Conservation (phyloP, 495 filamentous ascomycete species). For the Podospora conica region DNA sequence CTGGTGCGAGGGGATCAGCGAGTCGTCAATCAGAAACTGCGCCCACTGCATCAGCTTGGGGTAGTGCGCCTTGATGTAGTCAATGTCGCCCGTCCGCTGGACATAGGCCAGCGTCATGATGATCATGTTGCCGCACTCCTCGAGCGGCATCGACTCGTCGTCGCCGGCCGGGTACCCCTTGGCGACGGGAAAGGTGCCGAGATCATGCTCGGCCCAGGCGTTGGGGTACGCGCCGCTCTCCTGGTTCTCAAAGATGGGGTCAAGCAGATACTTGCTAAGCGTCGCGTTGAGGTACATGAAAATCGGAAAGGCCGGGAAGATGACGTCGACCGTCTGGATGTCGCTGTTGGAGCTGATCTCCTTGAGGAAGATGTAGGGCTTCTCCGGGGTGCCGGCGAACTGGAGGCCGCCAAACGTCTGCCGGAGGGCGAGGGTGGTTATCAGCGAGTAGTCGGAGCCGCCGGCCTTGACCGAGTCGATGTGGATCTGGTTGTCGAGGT, state of each 20-base stretch:
- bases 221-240: constrained; percentile 87
- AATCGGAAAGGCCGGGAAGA: constrained; percentile 86
- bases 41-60: constrained; percentile 80
- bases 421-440: constrained; percentile 76
- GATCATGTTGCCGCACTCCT: constrained; percentile 93
- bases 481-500: constrained; percentile 64
- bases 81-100: constrained; percentile 38
- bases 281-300: constrained; percentile 83
- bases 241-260: constrained; percentile 86
- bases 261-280: constrained; percentile 77
- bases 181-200: constrained; percentile 89
- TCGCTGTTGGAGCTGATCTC: constrained; percentile 95
- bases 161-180: constrained; percentile 77
- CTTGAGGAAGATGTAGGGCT: constrained; percentile 82
- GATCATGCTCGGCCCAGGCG: constrained; percentile 80
- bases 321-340: constrained; percentile 91
- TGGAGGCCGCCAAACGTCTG: constrained; percentile 83
- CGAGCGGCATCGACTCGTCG: constrained; percentile 90
- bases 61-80: constrained; percentile 54
- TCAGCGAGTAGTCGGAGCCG: constrained; percentile 67
- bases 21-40: constrained; percentile 73
- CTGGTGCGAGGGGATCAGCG: constrained; percentile 74
- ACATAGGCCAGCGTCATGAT: constrained; percentile 74
- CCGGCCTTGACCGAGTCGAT: constrained; percentile 63
- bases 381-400: constrained; percentile 70